A percentile compares a stretch with the other conserved stretches of the same genome.
phyloP scores from a whole-genome alignment of 2,329 filamentous ascomycete species.

The Berkeleyomyces basicola region DNA sequence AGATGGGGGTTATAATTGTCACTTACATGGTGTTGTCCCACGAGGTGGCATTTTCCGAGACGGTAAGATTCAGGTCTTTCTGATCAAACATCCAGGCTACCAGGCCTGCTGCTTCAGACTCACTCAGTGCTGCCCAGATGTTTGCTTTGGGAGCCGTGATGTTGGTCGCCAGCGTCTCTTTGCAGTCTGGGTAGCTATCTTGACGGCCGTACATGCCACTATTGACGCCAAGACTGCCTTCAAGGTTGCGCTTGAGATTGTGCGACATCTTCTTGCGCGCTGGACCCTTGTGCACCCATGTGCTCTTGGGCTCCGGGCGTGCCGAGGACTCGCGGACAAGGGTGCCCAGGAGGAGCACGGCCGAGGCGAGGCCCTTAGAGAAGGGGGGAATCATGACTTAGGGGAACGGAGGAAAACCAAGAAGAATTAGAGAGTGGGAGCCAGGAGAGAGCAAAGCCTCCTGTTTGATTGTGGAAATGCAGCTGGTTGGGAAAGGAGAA shows the following conservation, averaged over 20 bases:
- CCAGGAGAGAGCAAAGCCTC: neutral
- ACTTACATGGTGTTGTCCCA: constrained; percentile 28
- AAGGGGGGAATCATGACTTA: neutral
- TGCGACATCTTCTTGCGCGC: constrained; percentile 11
- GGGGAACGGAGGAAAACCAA: neutral
- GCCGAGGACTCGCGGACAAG: neutral
- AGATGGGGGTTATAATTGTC: too few species aligned
- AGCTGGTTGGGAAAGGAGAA: neutral
- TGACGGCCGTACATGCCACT: neutral
- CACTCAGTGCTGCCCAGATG: constrained; percentile 26
- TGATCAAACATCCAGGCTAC: constrained; percentile 29
- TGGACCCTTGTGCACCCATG: constrained; percentile 12
- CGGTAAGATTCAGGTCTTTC: constrained; percentile 29
- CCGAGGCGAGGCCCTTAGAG: neutral
- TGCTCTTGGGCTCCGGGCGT: constrained; percentile 8
- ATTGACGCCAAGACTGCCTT: neutral
- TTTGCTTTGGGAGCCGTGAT: constrained; percentile 25
- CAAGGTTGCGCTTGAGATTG: constrained; percentile 9
- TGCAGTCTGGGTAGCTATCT: constrained; percentile 8
- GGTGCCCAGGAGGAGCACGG: constrained; percentile 8
- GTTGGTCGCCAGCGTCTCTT: constrained; percentile 12
- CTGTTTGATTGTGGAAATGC: neutral
- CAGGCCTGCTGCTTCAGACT: constrained; percentile 24
- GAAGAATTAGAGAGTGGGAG: neutral
- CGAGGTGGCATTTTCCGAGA: constrained; percentile 21